Base-by-base conservation (phyloP, 2,329 filamentous ascomycete species). In the Aureobasidium melanogenum region DNA sequence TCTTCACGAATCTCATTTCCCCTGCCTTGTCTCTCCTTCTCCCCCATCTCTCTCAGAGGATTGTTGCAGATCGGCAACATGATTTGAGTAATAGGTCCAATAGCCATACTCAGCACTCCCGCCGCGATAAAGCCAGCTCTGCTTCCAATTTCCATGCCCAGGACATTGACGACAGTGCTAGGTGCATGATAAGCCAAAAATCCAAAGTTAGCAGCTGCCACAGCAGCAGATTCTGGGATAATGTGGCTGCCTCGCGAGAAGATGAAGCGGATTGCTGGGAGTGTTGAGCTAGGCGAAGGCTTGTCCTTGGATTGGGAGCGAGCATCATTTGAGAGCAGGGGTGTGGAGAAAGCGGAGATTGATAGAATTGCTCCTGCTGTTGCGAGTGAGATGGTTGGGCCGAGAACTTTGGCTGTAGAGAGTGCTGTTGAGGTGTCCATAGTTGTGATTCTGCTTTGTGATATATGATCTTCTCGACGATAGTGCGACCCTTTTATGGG, bases 51-150 rank as follows among this genome's bases (percentile, higher is more conserved):
- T 15, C 44, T 41, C 32, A 60, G 12, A 5, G 44, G 17, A 15
- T 60, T 48, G 14, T 60, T 60, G 24, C 44, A 48, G 3, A 51
- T 17, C 2, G 56, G 56, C 56, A 60, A 51, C 56, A 60, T 60
- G 3, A 60, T 2, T 3, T 22, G 19, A 14, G 56, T 60, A 6
- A 60, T 24, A 32, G 43, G 43, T 14, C 34, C 47, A 34, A 60
- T 60, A 36, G 44, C 47, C 15, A 34, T 28, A 34, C 56, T 60
- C 44, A 60, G 15, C 32, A 28, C 17, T 4, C 17, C 47, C 10
- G 56, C 56, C 10, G n/a, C 19, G 7, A 60, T 15, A 7, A 30
- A 51, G 1, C 56, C 43, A 19, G 14, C 9, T 7, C 56, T 17
- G 6, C n/a, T 39, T 1, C n/a, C 5, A 2, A 47, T 5, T 5